A percentile compares a stretch with the other conserved stretches of the same genome.
Evolutionary conservation across 2,329 filamentous ascomycete species (phyloP).

Genomic region (Rhinocladiella similis): DNA sequence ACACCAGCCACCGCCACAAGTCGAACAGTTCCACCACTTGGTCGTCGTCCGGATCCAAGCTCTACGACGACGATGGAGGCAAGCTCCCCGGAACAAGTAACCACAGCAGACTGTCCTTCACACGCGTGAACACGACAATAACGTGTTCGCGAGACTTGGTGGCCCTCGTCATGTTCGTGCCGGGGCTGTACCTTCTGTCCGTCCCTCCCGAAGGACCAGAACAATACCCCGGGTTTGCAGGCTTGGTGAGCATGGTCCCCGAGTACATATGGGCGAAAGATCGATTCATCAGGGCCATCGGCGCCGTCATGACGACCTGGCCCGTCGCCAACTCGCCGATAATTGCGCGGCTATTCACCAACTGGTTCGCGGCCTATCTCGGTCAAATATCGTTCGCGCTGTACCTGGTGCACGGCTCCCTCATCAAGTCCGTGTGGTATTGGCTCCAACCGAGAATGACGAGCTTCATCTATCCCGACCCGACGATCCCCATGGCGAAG

Average conservation of each 20-base stretch:
- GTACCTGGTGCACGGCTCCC: slow-evolving; percentile 32
- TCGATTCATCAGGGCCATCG: slow-evolving; percentile 4
- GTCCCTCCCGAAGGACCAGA: slow-evolving; percentile 5
- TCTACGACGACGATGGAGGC: slow-evolving; percentile 1
- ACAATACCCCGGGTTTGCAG: slow-evolving; percentile 1
- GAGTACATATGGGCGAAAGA: slow-evolving; percentile 5
- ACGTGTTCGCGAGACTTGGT: no score
- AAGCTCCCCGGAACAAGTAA: no score
- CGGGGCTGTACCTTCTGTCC: slow-evolving; percentile 17
- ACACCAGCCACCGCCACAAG: slow-evolving; percentile 1
- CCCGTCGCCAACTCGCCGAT: slow-evolving; percentile 8
- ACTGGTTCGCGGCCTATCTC: slow-evolving; percentile 30
- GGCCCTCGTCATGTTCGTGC: neutral
- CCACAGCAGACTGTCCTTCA: neutral
- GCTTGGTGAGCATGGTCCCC: neutral
- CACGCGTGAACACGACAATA: neutral
- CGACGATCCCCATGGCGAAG: neutral
- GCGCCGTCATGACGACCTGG: slow-evolving; percentile 10
- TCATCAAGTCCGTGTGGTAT: slow-evolving; percentile 19
- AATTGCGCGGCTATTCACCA: slow-evolving; percentile 9
- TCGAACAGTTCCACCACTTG: neutral
- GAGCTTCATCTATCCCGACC: neutral
- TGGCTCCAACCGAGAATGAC: slow-evolving; percentile 5
- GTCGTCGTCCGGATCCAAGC: neutral
- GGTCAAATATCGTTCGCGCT: slow-evolving; percentile 35